Evolutionary conservation across 2,329 filamentous ascomycete genomes (phyloP).

Genomic region (Cytospora chrysosperma): DNA sequence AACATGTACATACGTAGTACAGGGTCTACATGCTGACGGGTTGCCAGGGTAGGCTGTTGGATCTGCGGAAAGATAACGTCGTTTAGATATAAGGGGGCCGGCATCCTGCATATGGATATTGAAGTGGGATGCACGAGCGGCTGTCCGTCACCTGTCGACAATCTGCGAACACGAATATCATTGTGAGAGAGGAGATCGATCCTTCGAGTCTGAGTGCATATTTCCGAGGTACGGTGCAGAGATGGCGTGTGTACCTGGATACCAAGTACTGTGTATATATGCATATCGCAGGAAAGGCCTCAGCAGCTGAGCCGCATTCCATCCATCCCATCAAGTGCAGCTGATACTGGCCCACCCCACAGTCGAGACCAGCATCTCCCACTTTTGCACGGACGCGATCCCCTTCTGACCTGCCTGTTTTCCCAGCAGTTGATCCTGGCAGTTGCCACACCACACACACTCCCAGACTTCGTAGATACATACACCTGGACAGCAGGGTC

Average conservation of each 20-base stretch:
- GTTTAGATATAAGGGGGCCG: conserved; percentile 1
- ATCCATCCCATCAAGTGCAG: neutral
- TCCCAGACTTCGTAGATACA: neutral
- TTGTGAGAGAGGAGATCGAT: neutral
- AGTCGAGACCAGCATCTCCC: neutral
- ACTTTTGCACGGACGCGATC: conserved; percentile 10
- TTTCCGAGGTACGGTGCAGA: too few species aligned
- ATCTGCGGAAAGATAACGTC: conserved; percentile 17
- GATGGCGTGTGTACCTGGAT: too few species aligned
- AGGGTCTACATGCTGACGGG: neutral
- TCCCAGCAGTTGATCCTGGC: conserved; percentile 14
- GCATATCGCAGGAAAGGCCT: neutral
- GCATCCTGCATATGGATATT: conserved; percentile 2
- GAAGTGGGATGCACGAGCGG: neutral
- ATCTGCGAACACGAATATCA: neutral
- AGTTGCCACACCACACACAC: conserved; percentile 8
- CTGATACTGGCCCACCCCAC: neutral
- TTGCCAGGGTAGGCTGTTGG: neutral
- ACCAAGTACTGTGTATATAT: too few species aligned
- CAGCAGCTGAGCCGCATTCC: neutral
- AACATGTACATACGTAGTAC: too few species aligned
- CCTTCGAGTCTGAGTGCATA: neutral
- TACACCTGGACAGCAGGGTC: neutral
- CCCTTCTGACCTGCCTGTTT: conserved; percentile 6
- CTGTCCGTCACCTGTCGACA: neutral